phyloP scores from a whole-genome alignment of 495 filamentous ascomycete species.

The Rhypophila decipiens region DNA sequence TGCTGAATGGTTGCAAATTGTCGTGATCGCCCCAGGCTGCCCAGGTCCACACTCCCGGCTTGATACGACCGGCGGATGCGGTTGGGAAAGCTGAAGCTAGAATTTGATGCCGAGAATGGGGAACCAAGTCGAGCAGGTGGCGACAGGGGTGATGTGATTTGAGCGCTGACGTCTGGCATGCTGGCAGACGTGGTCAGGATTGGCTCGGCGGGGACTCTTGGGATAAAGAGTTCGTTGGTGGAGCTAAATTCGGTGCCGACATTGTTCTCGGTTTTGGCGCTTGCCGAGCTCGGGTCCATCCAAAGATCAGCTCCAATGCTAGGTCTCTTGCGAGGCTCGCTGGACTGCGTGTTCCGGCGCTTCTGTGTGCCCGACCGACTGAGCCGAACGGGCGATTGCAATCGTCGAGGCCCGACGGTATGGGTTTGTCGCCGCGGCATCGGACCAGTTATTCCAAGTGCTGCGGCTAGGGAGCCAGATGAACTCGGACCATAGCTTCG shows the following conservation, averaged over 20 bases:
- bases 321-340: slow-evolving; percentile 30
- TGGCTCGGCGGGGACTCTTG: slow-evolving; percentile 17
- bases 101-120: slow-evolving; percentile 37
- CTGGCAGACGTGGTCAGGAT: slow-evolving; percentile 10
- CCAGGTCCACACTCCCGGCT: slow-evolving; percentile 33
- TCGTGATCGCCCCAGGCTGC: slow-evolving; percentile 35
- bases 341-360: slow-evolving; percentile 33
- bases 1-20: slow-evolving; percentile 43
- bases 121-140: slow-evolving; percentile 41
- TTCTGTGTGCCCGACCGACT: slow-evolving; percentile 42
- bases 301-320: slow-evolving; percentile 33
- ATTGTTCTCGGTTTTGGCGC: slow-evolving; percentile 1
- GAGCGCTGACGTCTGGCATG: slow-evolving; percentile 15
- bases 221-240: slow-evolving; percentile 26
- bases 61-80: slow-evolving; percentile 31
- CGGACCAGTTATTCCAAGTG: slow-evolving; percentile 27
- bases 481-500: slow-evolving; percentile 47
- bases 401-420: slow-evolving; percentile 36
- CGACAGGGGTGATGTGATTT: slow-evolving; percentile 16
- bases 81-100: slow-evolving; percentile 46
- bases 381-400: slow-evolving; percentile 41
- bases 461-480: slow-evolving; percentile 34
- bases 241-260: slow-evolving; percentile 19
- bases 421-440: slow-evolving; percentile 33
- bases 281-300: slow-evolving; percentile 14